Conservation (phyloP, 2,329 filamentous ascomycete genomes). For the Coniochaeta pulveracea region DNA sequence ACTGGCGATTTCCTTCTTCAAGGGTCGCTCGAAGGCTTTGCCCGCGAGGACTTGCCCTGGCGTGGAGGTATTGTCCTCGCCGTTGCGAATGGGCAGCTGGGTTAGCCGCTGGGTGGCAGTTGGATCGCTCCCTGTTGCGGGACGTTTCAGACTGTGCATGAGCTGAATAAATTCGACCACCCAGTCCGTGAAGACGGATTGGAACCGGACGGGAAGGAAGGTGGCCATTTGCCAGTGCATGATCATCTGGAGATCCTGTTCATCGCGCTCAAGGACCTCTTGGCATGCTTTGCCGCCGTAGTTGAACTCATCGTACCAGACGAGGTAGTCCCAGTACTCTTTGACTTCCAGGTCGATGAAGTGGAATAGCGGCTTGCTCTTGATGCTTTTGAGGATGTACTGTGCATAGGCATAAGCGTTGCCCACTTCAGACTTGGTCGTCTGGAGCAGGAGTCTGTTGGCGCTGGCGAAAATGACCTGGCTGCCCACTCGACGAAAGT, state of each 20-base stretch:
- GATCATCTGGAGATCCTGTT: conserved; percentile 75
- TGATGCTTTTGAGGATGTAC: conserved; percentile 96
- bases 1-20: conserved; percentile 76
- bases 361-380: conserved; percentile 88
- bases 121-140: conserved; percentile 35
- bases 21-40: conserved; percentile 74
- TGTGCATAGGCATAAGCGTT: conserved; percentile 96
- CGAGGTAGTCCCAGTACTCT: conserved; percentile 97
- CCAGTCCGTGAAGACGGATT: conserved; percentile 83
- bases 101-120: conserved; percentile 44
- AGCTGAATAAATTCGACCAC: conserved; percentile 88
- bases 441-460: conserved; percentile 83
- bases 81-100: conserved; percentile 44
- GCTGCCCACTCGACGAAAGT: conserved; percentile 89
- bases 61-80: conserved; percentile 44
- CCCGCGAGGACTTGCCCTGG: conserved; percentile 58
- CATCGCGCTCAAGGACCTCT: conserved; percentile 60
- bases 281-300: conserved; percentile 90
- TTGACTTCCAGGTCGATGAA: conserved; percentile 96
- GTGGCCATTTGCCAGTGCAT: conserved; percentile 98
- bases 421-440: conserved; percentile 89
- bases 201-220: conserved; percentile 71
- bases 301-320: conserved; percentile 99
- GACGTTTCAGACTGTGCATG: conserved; percentile 80
- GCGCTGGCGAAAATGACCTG: conserved; percentile 92